Conservation (phyloP, 2,329 filamentous ascomycete species). For the Sclerotinia subarctica region DNA sequence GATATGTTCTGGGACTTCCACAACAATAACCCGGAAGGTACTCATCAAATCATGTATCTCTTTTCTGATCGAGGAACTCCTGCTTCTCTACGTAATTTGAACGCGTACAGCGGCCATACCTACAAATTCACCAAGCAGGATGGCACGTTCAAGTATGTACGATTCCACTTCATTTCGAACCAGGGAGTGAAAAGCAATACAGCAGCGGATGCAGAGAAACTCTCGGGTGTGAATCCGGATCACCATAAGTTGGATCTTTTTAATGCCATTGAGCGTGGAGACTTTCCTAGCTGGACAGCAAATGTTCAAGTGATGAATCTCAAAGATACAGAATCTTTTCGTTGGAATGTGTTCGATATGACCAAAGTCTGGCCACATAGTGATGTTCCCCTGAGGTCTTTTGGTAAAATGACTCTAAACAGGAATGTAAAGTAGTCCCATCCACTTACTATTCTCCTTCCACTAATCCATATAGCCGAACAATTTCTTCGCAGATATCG, state of each 20-base stretch:
- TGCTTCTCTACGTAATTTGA: conserved; percentile 63
- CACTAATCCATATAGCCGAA: conserved; percentile 39
- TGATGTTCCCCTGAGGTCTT: conserved; percentile 58
- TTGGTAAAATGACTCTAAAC: conserved; percentile 63
- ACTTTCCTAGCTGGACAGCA: conserved; percentile 61
- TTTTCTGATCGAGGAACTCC: conserved; percentile 66
- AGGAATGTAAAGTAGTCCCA: conserved; percentile 46
- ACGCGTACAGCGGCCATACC: conserved; percentile 65
- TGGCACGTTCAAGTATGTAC: conserved; percentile 62
- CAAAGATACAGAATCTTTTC: conserved; percentile 57
- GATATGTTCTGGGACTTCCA: conserved; percentile 23
- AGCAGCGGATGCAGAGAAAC: conserved; percentile 54
- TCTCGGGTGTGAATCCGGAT: conserved; percentile 58
- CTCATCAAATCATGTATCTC: conserved; percentile 62
- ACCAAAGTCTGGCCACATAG: conserved; percentile 67
- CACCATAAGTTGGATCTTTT: conserved; percentile 62
- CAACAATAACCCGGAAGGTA: conserved; percentile 44
- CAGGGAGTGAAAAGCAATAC: conserved; percentile 60
- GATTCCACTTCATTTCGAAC: conserved; percentile 62
- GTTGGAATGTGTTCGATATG: conserved; percentile 64
- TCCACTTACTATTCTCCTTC: not conserved
- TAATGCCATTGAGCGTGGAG: conserved; percentile 57
- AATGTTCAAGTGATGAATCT: conserved; percentile 64
- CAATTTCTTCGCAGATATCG: conserved; percentile 64
- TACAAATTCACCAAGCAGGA: conserved; percentile 65